A percentile compares a stretch with the other conserved stretches of the same genome.
Evolutionary conservation across 1,284 basidiomycete genomes (phyloP).

Genomic region (Xerocomus minutiporus): DNA sequence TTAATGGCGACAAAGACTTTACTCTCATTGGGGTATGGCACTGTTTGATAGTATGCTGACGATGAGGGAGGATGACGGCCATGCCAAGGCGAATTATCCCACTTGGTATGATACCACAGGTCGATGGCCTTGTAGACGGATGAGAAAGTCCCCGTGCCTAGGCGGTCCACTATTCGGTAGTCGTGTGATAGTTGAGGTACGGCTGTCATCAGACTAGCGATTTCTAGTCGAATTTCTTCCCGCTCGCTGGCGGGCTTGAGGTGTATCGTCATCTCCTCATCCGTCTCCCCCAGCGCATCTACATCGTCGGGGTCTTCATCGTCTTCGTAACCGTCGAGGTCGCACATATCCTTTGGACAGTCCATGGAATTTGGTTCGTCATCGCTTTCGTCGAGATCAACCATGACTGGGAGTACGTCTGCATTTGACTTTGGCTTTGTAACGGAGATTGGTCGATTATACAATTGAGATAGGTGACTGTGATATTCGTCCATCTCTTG

Average conservation of each 20-base stretch:
- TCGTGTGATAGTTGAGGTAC: conserved; percentile 63
- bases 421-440: conserved; percentile 20
- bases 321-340: conserved; percentile 36
- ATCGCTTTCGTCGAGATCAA: conserved; percentile 50
- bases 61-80: conserved; percentile 57
- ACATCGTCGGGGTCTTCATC: conserved; percentile 35
- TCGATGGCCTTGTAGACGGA: conserved; percentile 98
- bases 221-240: conserved; percentile 73
- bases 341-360: conserved; percentile 34
- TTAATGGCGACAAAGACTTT: conserved; percentile 91
- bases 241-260: conserved; percentile 66
- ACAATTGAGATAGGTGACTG: conserved; percentile 43
- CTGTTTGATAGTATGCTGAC: conserved; percentile 58
- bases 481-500: conserved; percentile 49
- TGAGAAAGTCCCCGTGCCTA: conserved; percentile 97
- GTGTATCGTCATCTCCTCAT: conserved; percentile 55
- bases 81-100: conserved; percentile 82
- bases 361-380: conserved; percentile 42
- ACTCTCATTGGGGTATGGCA: conserved; percentile 36
- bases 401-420: conserved; percentile 27
- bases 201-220: conserved; percentile 54
- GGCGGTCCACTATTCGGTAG: conserved; percentile 84
- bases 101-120: conserved; percentile 66
- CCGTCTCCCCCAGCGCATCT: conserved; percentile 38
- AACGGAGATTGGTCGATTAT: conserved; percentile 24